Evolutionary conservation across 805 yeast species (phyloP).

Genomic region (Yarrowia divulgata): DNA sequence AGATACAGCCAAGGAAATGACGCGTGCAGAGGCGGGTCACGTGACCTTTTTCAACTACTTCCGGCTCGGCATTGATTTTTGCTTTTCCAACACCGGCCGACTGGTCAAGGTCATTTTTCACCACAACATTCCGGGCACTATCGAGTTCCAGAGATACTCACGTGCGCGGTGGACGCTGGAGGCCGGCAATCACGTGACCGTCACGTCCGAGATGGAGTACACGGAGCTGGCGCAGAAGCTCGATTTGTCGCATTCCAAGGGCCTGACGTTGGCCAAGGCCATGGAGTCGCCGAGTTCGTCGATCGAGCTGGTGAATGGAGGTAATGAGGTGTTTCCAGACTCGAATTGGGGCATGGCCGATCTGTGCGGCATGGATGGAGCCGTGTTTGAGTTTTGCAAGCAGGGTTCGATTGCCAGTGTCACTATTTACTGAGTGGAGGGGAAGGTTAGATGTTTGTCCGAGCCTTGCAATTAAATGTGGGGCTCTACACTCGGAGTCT

Average conservation of each 20-base stretch:
- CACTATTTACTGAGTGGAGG: neutral
- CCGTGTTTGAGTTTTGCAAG: constrained; percentile 33
- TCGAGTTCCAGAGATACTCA: constrained; percentile 26
- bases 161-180: constrained; percentile 8
- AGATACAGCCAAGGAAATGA: neutral
- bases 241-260: constrained; percentile 21
- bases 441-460: no score
- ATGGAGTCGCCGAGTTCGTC: constrained; percentile 30
- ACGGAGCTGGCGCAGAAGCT: constrained; percentile 16
- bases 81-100: constrained; percentile 3
- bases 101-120: constrained; percentile 25
- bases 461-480: no score
- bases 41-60: constrained; percentile 35
- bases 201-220: constrained; percentile 34
- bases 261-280: constrained; percentile 19
- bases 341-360: constrained; percentile 36
- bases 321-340: constrained; percentile 25
- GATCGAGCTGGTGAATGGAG: constrained; percentile 24
- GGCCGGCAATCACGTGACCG: neutral
- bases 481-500: no score
- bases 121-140: constrained; percentile 24
- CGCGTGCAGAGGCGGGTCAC: neutral
- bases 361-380: constrained; percentile 27
- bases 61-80: constrained; percentile 25
- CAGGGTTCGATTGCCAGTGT: constrained; percentile 19